Base-by-base conservation (phyloP, 345 rosid genomes). In the Conringia planisiliqua region DNA sequence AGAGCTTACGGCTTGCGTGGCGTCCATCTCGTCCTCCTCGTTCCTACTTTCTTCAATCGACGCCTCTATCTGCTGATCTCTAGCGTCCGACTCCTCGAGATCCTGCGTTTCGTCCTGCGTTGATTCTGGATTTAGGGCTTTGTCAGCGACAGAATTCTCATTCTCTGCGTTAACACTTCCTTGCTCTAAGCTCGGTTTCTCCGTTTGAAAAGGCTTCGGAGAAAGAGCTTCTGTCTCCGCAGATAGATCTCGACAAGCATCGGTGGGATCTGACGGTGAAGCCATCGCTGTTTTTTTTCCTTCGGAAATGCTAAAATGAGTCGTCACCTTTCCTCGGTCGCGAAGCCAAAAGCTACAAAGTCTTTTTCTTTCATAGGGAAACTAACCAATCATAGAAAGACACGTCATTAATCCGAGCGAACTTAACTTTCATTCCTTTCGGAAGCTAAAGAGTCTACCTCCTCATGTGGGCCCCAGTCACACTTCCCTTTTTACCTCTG, bases 181-280 rank as follows among this genome's bases (percentile, higher is more conserved):
- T 50, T 59, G 35, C 32, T 75, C 79, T 10, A 18, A 36, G 44
- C 62, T 67, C 8, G 72, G 44, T 38, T 60, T 75, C 47, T 75
- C 39, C 20, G 29, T 30, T 16, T 6, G 14, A 33, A 3, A 11
- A 75, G 47, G 62, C 6, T 11, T 60, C 18, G 0, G 6, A 0
- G 68, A 10, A 14, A 29, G 36, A 36, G 54, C 16, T 4, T 40
- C 62, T 11, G 40, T 1, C 20, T 66, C 46, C 14, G 24, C 29
- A 7, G 17, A 73, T 32, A 46, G 42, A 69, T 61, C 70, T 68
- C 13, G 57, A 43, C 9, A 6, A 10, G 65, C 27, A 4, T 61
- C 79, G 13, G 63, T 51, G n/a, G 69, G 74, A 75, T 75, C 70
- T 42, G 74, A 62, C 75, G 75, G 71, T 4, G 79, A 76, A 69